Conservation (phyloP, 2,329 filamentous ascomycete genomes). For the Claviceps digitariae region DNA sequence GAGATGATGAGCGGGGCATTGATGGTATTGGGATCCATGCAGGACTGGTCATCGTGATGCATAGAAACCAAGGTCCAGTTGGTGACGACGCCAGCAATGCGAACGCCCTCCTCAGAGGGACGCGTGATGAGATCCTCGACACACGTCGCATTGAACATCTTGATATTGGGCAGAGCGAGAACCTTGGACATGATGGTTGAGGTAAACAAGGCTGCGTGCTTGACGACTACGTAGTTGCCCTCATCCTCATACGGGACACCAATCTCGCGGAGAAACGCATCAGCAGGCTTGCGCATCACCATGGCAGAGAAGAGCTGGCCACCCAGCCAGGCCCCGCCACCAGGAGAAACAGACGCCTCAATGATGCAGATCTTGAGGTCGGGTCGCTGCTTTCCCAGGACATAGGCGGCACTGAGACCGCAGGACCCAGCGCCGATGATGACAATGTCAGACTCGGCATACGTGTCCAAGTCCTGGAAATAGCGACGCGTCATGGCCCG, state of each 20-base stretch:
- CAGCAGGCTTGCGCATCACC: conserved; percentile 87
- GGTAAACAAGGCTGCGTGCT: conserved; percentile 87
- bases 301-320: conserved; percentile 92
- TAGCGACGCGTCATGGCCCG: conserved; percentile 90
- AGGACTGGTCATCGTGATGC: conserved; percentile 79
- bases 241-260: conserved; percentile 82
- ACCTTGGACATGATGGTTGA: conserved; percentile 77
- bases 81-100: conserved; percentile 79
- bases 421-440: conserved; percentile 86
- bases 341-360: conserved; percentile 76
- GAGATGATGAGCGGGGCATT: conserved; percentile 80
- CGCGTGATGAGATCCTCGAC: conserved; percentile 91
- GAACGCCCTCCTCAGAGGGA: conserved; percentile 40
- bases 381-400: conserved; percentile 68
- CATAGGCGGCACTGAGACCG: conserved; percentile 73
- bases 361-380: conserved; percentile 87
- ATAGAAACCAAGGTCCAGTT: conserved; percentile 91
- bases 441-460: conserved; percentile 88
- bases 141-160: conserved; percentile 89
- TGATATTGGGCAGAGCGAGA: conserved; percentile 74
- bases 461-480: conserved; percentile 77
- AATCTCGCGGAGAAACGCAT: conserved; percentile 68
- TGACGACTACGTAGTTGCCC: conserved; percentile 78
- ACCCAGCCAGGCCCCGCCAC: conserved; percentile 83
- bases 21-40: conserved; percentile 97